Percentiles rank a stretch among this genome's conserved stretches.
Evolutionary conservation across 108 stramenopile species (phyloP).

Genomic region (Discostella stelligeroides): DNA sequence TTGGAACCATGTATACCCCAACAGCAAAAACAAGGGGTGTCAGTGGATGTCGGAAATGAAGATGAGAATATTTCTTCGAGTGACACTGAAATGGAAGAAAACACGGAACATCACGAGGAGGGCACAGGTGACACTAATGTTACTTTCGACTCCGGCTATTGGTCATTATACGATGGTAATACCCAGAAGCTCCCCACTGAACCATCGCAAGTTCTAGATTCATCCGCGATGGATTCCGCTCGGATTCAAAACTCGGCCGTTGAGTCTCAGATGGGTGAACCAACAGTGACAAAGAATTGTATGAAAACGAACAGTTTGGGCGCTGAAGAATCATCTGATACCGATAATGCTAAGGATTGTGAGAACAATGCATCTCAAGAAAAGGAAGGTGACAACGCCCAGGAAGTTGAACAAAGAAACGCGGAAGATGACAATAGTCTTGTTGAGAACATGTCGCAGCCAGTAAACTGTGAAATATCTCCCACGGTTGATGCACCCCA

Average conservation of each 20-base stretch:
- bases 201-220: constrained; percentile 11
- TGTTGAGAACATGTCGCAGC: not conserved
- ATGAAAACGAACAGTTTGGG: no score
- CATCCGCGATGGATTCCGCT: not conserved
- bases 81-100: constrained; percentile 1
- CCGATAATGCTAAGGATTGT: not conserved
- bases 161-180: constrained; percentile 41
- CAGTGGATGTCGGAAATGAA: not conserved
- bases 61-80: not conserved
- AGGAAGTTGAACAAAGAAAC: not conserved
- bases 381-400: not conserved
- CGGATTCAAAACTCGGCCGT: no score
- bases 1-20: not conserved
- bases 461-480: not conserved
- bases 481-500: not conserved
- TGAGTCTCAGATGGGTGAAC: no score
- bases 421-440: not conserved
- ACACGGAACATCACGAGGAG: not conserved
- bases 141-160: constrained; percentile 14
- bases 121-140: constrained; percentile 17
- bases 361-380: not conserved
- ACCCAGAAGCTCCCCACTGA: constrained; percentile 35
- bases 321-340: no score
- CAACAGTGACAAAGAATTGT: no score
- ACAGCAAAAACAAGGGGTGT: not conserved